These are phyloP conservation scores for Tuber borchii DNA, from an alignment of 495 filamentous ascomycete genomes.

Conservation along the genomic window DNA sequence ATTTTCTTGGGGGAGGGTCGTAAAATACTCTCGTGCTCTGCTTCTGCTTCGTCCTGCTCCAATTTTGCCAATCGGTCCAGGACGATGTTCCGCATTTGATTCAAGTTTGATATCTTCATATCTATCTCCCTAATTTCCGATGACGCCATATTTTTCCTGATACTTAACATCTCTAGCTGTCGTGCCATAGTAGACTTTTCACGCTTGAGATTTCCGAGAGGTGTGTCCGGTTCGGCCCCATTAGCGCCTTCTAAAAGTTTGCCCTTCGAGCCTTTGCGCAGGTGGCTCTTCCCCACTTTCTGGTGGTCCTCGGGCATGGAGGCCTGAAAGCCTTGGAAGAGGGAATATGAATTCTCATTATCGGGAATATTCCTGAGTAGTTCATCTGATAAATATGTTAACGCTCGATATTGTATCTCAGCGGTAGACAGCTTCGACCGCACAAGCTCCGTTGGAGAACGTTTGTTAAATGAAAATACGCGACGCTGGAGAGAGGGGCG, in stretches of 20 bases:
- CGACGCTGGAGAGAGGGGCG: slow-evolving; percentile 76
- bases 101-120: slow-evolving; percentile 88
- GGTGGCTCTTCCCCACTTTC: slow-evolving; percentile 59
- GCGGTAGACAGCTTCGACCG: slow-evolving; percentile 82
- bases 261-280: slow-evolving; percentile 53
- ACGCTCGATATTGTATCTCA: slow-evolving; percentile 91
- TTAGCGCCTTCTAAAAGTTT: slow-evolving; percentile 45
- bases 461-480: slow-evolving; percentile 81
- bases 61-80: slow-evolving; percentile 81
- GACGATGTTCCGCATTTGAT: slow-evolving; percentile 88
- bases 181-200: slow-evolving; percentile 71
- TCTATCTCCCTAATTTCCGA: slow-evolving; percentile 95
- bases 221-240: slow-evolving; percentile 49
- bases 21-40: slow-evolving; percentile 71
- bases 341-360: slow-evolving; percentile 72
- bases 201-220: slow-evolving; percentile 65
- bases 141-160: slow-evolving; percentile 96
- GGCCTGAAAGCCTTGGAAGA: slow-evolving; percentile 95
- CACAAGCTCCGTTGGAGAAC: slow-evolving; percentile 83
- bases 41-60: slow-evolving; percentile 82
- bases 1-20: slow-evolving; percentile 10
- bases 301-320: slow-evolving; percentile 67
- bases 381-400: slow-evolving; percentile 84
- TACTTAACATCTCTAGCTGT: slow-evolving; percentile 78
- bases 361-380: slow-evolving; percentile 82